Conservation (phyloP, 768 basidiomycete species). For the Lactarius akahatsu region DNA sequence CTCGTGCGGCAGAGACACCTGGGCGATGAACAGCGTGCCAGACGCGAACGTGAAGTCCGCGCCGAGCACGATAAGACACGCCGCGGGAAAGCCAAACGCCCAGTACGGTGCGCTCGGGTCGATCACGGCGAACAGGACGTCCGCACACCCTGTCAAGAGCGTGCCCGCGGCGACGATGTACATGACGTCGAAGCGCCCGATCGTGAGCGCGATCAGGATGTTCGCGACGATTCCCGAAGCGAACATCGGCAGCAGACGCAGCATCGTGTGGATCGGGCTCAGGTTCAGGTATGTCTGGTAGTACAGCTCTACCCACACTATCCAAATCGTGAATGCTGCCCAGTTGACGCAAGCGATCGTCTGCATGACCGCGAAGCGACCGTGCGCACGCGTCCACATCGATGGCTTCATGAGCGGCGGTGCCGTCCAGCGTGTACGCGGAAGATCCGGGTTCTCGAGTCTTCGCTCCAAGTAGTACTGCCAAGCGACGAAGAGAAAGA, state of each 20-base stretch:
- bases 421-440: constrained; percentile 38
- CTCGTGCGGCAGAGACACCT: constrained; percentile 62
- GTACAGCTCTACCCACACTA: constrained; percentile 62
- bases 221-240: constrained; percentile 65
- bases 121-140: constrained; percentile 69
- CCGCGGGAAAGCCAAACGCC: constrained; percentile 74
- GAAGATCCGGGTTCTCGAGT: constrained; percentile 24
- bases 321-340: constrained; percentile 56
- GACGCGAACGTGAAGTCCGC: constrained; percentile 76
- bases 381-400: constrained; percentile 61
- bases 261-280: constrained; percentile 57
- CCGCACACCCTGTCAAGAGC: constrained; percentile 53
- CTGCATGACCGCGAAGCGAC: constrained; percentile 61
- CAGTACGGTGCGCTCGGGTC: constrained; percentile 58
- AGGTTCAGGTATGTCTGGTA: constrained; percentile 65
- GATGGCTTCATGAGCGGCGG: constrained; percentile 66
- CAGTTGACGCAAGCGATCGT: constrained; percentile 62
- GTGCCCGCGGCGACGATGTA: constrained; percentile 61
- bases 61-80: constrained; percentile 65
- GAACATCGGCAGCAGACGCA: constrained; percentile 71
- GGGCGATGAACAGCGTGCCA: constrained; percentile 74
- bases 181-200: constrained; percentile 54
- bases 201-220: constrained; percentile 58
- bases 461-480: constrained; percentile 56
- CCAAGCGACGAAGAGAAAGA: constrained; percentile 62